Conservation (phyloP, 1,139 yeast genomes). For the Arxiozyma slooffiae region DNA sequence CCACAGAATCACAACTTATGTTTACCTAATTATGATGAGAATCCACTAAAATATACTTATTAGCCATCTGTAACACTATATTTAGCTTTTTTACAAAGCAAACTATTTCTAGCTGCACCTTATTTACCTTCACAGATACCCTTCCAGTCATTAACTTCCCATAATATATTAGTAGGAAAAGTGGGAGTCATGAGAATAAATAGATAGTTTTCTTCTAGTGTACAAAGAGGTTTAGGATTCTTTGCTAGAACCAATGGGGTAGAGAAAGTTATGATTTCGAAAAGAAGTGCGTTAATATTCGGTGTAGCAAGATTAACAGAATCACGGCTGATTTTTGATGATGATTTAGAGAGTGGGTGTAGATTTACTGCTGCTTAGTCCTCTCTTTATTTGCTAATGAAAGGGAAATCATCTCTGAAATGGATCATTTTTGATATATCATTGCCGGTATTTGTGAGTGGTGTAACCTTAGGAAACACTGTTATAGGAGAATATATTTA, state of each 20-base stretch:
- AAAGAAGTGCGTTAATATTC: slow-evolving; percentile 34
- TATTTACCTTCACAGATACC: neutral
- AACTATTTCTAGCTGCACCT: neutral
- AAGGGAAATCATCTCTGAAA: slow-evolving; percentile 53
- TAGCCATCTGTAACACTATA: slow-evolving; percentile 3
- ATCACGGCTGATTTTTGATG: slow-evolving; percentile 71
- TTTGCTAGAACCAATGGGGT: slow-evolving; percentile 3
- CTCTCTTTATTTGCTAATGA: slow-evolving; percentile 61
- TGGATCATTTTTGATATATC: slow-evolving; percentile 37
- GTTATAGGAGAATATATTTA: slow-evolving; percentile 60
- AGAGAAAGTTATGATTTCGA: neutral
- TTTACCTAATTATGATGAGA: neutral
- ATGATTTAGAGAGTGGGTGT: slow-evolving; percentile 73
- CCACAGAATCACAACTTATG: neutral
- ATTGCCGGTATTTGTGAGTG: slow-evolving; percentile 53
- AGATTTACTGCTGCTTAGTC: slow-evolving; percentile 90
- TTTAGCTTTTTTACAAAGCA: neutral
- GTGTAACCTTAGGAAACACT: slow-evolving; percentile 54
- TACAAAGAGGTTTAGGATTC: neutral
- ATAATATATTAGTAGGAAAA: neutral
- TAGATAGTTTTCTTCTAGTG: neutral
- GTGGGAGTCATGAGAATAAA: neutral
- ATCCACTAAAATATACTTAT: slow-evolving; percentile 2
- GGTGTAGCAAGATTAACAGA: slow-evolving; percentile 71
- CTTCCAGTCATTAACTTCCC: neutral